Evolutionary conservation across 2,329 filamentous ascomycete genomes (phyloP), one percentile per base, ranked within the genome.

Genomic region (Fusarium pseudocircinatum): DNA sequence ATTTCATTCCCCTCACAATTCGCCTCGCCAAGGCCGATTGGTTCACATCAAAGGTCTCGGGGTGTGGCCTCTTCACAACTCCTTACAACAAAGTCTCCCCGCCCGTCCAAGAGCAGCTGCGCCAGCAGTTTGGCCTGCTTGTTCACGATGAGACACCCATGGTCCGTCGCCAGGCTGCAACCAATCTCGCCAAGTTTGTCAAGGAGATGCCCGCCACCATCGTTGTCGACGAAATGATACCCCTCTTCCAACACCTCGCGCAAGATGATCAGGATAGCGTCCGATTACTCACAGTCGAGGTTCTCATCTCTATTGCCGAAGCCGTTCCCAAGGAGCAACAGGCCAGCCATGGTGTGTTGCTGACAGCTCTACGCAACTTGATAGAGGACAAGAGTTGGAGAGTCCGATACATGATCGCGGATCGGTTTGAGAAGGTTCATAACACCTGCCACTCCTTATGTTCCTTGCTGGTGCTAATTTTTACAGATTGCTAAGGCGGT

Each of bases 361-460:
- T 99, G 79, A 96, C 94, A 57, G 95, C 96, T 50, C 86, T 99
- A 79, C 92, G 96, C 78, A 97, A 91, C 84, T 85, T 99, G 80
- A 98, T 99, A 84, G 96, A 98, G 80, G 96, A 99, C 83, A 99
- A 98, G 90, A 98, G 96, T 86, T 99, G 96, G 96, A 92, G 96
- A 80, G 96, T 99, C 69, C 91, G 96, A 82, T 99, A 98, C 84
- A 99, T 99, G 96, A 96, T 99, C 78, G 96, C 96, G 54, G 96
- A 99, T 83, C 91, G 95, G 81, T 99, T 98, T 80, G 96, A 99
- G 84, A 98, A 98, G 93, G 94, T 77, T 50, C 32, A 59, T 26
- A 39, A 18, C 43, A 36, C 24, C 40, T 46, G 10, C n/a, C 20
- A 18, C 20, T 80, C 56, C 24, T 39, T 12, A 13, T 40, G 39